Evolutionary conservation across 2,329 filamentous ascomycete species (phyloP).

Genomic region (Exutisphaerella laricina): DNA sequence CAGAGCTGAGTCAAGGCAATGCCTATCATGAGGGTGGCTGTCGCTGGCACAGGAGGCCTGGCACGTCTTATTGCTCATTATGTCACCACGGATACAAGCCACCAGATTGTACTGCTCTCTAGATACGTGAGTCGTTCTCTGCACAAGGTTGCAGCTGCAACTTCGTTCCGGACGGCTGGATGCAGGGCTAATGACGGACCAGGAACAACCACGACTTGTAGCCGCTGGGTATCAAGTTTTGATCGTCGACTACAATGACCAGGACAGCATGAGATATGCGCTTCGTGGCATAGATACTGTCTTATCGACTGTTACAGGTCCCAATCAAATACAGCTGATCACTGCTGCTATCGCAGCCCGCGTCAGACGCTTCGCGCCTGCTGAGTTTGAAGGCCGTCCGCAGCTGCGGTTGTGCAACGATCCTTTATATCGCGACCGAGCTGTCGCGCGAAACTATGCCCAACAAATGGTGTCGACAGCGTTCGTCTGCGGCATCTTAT

Average conservation of each 20-base stretch:
- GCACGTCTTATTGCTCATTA: conserved; percentile 54
- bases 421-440: conserved; percentile 56
- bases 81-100: conserved; percentile 56
- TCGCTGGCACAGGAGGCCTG: conserved; percentile 57
- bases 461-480: conserved; percentile 60
- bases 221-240: conserved; percentile 59
- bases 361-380: conserved; percentile 66
- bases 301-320: conserved; percentile 66
- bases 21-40: conserved; percentile 49
- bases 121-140: conserved; percentile 48
- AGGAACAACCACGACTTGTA: conserved; percentile 53
- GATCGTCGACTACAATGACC: conserved; percentile 60
- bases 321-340: conserved; percentile 64
- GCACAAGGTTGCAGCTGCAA: too few species aligned
- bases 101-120: conserved; percentile 66
- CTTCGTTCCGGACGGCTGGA: too few species aligned
- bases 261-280: conserved; percentile 55
- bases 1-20: not conserved
- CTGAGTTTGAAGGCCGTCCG: conserved; percentile 66
- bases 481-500: conserved; percentile 70
- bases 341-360: conserved; percentile 60
- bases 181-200: conserved; percentile 17
- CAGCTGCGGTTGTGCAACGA: conserved; percentile 51
- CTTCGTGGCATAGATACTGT: conserved; percentile 69
- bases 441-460: conserved; percentile 53